Percentiles rank a stretch among this genome's conserved stretches.
phyloP scores from a whole-genome alignment of 352 stramenopile genomes.

The Phytophthora nicotianae region DNA sequence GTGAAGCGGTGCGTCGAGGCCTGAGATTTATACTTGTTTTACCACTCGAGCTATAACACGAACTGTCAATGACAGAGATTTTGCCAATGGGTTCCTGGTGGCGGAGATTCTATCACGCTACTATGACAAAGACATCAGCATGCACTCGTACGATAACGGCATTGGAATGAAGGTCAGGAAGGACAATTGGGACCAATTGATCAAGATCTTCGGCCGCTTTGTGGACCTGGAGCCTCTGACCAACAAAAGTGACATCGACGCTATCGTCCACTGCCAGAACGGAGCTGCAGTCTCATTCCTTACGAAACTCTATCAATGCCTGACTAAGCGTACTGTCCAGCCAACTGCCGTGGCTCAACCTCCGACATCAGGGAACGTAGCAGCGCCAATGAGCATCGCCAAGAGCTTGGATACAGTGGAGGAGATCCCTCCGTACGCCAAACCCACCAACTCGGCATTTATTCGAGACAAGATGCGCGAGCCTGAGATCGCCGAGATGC shows the following conservation, averaged over 20 bases:
- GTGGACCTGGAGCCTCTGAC: conserved; percentile 68
- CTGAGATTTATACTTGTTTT: background rate
- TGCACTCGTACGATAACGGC: conserved; percentile 94
- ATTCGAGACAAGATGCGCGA: conserved; percentile 87
- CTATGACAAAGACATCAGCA: conserved; percentile 93
- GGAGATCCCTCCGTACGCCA: conserved; percentile 81
- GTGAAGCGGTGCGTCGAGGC: conserved; percentile 77
- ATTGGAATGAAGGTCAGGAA: conserved; percentile 91
- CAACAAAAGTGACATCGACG: conserved; percentile 65
- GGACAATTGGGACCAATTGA: conserved; percentile 92
- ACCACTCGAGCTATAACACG: background rate
- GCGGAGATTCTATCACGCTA: conserved; percentile 93
- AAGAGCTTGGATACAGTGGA: conserved; percentile 38
- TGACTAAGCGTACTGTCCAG: conserved; percentile 90
- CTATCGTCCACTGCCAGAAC: conserved; percentile 91
- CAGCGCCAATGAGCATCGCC: conserved; percentile 26
- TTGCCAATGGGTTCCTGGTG: conserved; percentile 91
- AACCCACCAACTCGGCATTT: conserved; percentile 78
- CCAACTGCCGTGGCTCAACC: conserved; percentile 40
- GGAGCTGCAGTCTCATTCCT: conserved; percentile 85
- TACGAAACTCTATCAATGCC: conserved; percentile 88
- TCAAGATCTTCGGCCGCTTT: conserved; percentile 80
- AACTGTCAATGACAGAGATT: conserved; percentile 53
- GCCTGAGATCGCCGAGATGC: conserved; percentile 71
- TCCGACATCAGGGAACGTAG: conserved; percentile 6